Conservation (phyloP, 352 stramenopile genomes). For the Phytophthora nicotianae region DNA sequence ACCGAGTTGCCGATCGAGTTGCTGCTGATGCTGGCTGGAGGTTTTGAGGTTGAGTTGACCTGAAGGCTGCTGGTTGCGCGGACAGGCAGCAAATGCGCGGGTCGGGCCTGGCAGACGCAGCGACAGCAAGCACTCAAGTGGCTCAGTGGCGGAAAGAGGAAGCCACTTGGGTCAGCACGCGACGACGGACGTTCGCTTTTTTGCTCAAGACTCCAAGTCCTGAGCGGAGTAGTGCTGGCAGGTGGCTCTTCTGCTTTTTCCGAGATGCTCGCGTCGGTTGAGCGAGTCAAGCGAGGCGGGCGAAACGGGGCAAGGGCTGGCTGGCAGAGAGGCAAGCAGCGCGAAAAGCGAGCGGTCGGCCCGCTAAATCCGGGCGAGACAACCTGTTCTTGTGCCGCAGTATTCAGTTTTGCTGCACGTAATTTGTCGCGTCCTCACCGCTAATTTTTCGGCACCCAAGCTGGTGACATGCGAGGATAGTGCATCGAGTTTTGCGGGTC, state of each 20-base stretch:
- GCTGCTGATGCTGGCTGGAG: slow-evolving; percentile 7
- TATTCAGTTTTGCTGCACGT: slow-evolving; percentile 28
- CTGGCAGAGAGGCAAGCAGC: slow-evolving; percentile 34
- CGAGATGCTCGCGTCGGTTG: slow-evolving; percentile 36
- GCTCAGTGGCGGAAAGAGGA: slow-evolving; percentile 28
- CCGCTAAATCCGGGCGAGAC: slow-evolving; percentile 28
- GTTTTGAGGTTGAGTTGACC: slow-evolving; percentile 24
- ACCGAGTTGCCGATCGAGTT: slow-evolving; percentile 14
- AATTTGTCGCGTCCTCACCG: slow-evolving; percentile 27
- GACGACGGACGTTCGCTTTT: slow-evolving; percentile 46
- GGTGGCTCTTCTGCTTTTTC: slow-evolving; percentile 47
- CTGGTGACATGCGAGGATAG: slow-evolving; percentile 6
- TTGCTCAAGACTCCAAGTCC: slow-evolving; percentile 37
- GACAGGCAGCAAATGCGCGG: slow-evolving; percentile 32
- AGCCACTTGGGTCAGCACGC: slow-evolving; percentile 47
- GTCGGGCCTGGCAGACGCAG: slow-evolving; percentile 23
- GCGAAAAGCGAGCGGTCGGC: slow-evolving; percentile 26
- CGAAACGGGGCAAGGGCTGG: slow-evolving; percentile 22
- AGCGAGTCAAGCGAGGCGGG: slow-evolving; percentile 2
- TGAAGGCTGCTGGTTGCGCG: slow-evolving; percentile 23
- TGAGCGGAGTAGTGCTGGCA: slow-evolving; percentile 32
- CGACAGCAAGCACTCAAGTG: slow-evolving; percentile 30
- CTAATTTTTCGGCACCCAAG: slow-evolving; percentile 33
- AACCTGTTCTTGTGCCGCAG: neutral
- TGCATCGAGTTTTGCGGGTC: slow-evolving; percentile 18